Percentiles rank a stretch among this genome's conserved stretches.
Evolutionary conservation across 768 basidiomycete genomes (phyloP).

Genomic region (Cystofilobasidium macerans): DNA sequence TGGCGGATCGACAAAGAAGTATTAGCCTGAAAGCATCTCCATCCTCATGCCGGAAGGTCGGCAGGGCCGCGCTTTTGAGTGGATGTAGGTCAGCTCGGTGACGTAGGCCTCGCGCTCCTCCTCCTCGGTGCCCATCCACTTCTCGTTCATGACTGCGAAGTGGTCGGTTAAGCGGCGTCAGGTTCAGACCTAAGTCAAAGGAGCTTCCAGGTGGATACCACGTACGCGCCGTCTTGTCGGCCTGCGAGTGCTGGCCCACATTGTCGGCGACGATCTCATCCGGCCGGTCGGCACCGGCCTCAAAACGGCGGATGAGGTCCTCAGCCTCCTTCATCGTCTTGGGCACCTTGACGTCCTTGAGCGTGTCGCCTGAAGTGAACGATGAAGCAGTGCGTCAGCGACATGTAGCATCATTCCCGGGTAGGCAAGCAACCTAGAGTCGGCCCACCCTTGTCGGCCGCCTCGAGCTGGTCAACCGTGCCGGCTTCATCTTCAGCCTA

Average conservation of each 20-base stretch:
- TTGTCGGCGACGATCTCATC: slow-evolving; percentile 52
- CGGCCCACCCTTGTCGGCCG: not conserved
- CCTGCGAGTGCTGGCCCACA: slow-evolving; percentile 68
- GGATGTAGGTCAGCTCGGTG: slow-evolving; percentile 32
- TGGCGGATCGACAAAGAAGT: slow-evolving; percentile 28
- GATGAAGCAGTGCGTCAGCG: no score
- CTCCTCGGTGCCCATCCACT: slow-evolving; percentile 70
- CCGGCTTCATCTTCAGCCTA: slow-evolving; percentile 14
- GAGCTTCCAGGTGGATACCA: not conserved
- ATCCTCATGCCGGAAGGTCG: no score
- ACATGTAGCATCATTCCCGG: no score
- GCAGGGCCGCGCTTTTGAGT: slow-evolving; percentile 28
- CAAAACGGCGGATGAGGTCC: slow-evolving; percentile 44
- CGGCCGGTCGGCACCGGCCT: slow-evolving; percentile 48
- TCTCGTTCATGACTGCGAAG: slow-evolving; percentile 46
- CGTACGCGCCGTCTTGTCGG: slow-evolving; percentile 46
- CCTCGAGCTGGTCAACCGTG: slow-evolving; percentile 23
- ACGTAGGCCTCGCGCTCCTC: slow-evolving; percentile 73
- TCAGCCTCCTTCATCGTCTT: slow-evolving; percentile 55
- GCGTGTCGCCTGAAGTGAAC: slow-evolving; percentile 1
- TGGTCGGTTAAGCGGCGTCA: no score
- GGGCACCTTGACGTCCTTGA: slow-evolving; percentile 44
- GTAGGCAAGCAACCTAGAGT: not conserved
- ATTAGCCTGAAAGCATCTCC: no score
- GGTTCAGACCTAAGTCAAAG: not conserved